A percentile compares a stretch with the other conserved stretches of the same genome.
Evolutionary conservation across 371 early-diverging fungal species (phyloP).

Genomic region (Rhizopus stolonifer): DNA sequence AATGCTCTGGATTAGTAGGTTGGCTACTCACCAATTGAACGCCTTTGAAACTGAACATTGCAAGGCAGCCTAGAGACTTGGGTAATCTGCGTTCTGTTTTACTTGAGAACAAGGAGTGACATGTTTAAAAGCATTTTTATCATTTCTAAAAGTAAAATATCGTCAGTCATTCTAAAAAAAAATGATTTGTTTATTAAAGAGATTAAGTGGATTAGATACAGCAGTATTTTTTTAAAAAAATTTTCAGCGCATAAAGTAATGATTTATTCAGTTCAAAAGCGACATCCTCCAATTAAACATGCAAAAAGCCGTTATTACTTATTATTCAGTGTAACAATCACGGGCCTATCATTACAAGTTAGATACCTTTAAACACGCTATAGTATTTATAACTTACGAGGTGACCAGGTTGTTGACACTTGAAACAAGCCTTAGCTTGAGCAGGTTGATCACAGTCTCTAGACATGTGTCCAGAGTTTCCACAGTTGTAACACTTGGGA

Average conservation of each 20-base stretch:
- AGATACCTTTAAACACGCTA: slow-evolving; percentile 8
- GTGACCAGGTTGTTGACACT: slow-evolving; percentile 50
- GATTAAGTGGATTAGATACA: too few species aligned
- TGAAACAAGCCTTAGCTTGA: slow-evolving; percentile 62
- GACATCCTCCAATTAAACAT: too few species aligned
- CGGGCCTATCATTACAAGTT: slow-evolving; percentile 21
- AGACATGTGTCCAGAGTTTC: slow-evolving; percentile 51
- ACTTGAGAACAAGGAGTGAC: too few species aligned
- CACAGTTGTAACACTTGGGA: slow-evolving; percentile 72
- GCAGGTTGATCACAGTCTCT: slow-evolving; percentile 46
- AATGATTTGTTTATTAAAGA: too few species aligned
- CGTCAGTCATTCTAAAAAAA: too few species aligned
- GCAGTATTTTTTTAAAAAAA: too few species aligned
- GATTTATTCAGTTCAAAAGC: too few species aligned
- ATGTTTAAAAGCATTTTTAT: too few species aligned
- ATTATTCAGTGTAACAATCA: slow-evolving; percentile 29
- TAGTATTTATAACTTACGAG: slow-evolving; percentile 16
- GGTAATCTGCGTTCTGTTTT: too few species aligned
- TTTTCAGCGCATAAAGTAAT: too few species aligned
- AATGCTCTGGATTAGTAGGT: slow-evolving; percentile 5
- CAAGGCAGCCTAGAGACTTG: slow-evolving; percentile 6
- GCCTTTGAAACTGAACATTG: slow-evolving; percentile 4
- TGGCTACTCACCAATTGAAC: slow-evolving; percentile 6
- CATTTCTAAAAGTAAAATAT: too few species aligned
- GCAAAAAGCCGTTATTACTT: slow-evolving; percentile 3